Base-by-base conservation (phyloP, 495 filamentous ascomycete species). In the Aspergillus hancockii region DNA sequence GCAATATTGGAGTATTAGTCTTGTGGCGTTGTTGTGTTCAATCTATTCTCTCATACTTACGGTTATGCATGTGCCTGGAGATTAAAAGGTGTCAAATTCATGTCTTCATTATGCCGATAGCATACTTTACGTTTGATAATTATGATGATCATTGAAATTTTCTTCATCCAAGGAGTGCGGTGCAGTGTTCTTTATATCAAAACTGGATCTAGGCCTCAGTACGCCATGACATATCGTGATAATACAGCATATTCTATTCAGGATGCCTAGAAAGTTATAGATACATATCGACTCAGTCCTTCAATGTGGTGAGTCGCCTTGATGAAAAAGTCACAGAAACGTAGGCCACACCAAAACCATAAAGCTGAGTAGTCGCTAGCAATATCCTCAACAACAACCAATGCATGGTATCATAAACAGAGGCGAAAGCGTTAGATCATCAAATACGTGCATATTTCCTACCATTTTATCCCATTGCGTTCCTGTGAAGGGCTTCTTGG, bases 401-500 rank as follows among this genome's bases (percentile, higher is more conserved):
- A 49, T 41, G 38, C 5, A 41, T 41, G 43, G 43, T 23, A 47
- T 47, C 43, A 47, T 23, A 23, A 47, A 47, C 43, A 47, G 3
- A 47, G 19, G 43, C 19, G 19, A 23, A 9, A 47, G 19, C 43
- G 43, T 47, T 47, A 47, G 12, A 8, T 47, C 43, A 47, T 47
- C 19, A 41, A n/a, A n/a, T 41, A 18, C 38, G 13, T 16, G 38
- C 38, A 41, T n/a, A 22, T 19, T 1, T 47, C 19, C 8, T 47
- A 23, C 3, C 10, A 4, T 22, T 47, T 23, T 72, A 89, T 21
- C 78, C 80, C 55, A 80, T 63, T 28, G 79, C 79, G 71, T 93
- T 95, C 63, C 91, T 79, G 32, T 72, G 72, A 46, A 85, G 74
- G 5, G 91, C 91, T 64, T 91, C 91, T 53, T 88, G 84, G 18